Conservation (phyloP, 306 rosid species). For the Gynostemma pentaphyllum region DNA sequence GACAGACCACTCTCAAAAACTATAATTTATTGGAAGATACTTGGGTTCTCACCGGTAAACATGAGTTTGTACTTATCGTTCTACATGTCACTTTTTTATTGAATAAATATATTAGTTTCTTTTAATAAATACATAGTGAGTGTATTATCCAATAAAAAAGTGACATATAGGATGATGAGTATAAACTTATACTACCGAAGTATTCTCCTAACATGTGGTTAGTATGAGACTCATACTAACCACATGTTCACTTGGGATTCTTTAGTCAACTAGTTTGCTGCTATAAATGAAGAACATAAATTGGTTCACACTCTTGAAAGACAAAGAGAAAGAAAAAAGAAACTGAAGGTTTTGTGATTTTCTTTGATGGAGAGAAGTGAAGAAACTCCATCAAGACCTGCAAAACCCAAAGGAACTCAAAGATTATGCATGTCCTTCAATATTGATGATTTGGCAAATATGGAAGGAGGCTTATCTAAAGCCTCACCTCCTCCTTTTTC, state of each 20-base stretch:
- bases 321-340: constrained; percentile 11
- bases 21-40: too few relatives aligned
- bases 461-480: constrained; percentile 55
- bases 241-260: constrained; percentile 20
- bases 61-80: too few relatives aligned
- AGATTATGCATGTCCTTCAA: constrained; percentile 43
- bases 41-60: too few relatives aligned
- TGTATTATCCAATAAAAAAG: too few relatives aligned
- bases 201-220: too few relatives aligned
- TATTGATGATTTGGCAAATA: constrained; percentile 46
- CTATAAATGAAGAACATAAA: constrained; percentile 12
- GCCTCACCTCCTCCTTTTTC: constrained; percentile 49
- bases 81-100: too few relatives aligned
- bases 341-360: constrained; percentile 7
- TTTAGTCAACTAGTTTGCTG: constrained; percentile 22
- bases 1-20: too few relatives aligned
- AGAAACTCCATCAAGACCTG: neutral
- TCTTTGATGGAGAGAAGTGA: neutral
- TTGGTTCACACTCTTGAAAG: constrained; percentile 11
- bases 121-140: too few relatives aligned
- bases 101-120: too few relatives aligned
- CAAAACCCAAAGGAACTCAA: constrained; percentile 27
- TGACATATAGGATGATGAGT: too few relatives aligned
- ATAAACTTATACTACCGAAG: too few relatives aligned
- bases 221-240: too few relatives aligned